Conservation (phyloP, 108 stramenopile genomes). For the Cyclostephanos invisitatus region DNA sequence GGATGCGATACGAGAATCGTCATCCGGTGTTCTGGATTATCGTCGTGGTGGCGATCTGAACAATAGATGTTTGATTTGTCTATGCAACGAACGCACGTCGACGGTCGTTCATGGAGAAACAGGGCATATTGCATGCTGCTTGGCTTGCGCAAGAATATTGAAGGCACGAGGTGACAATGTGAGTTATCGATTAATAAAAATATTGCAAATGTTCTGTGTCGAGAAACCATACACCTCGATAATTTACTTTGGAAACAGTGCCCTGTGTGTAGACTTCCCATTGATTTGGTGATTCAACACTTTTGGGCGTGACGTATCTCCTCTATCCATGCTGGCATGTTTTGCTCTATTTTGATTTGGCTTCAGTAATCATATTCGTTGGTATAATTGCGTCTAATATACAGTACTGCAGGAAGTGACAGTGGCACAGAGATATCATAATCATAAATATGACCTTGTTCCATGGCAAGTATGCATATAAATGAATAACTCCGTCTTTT, state of each 20-base stretch:
- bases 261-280: slow-evolving; percentile 73
- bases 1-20: slow-evolving; percentile 24
- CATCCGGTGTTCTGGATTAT: not conserved
- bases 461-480: too few relatives aligned
- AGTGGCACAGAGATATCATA: too few relatives aligned
- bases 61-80: slow-evolving; percentile 74
- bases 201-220: not conserved
- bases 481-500: too few relatives aligned
- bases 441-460: too few relatives aligned
- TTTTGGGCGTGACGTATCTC: slow-evolving; percentile 65
- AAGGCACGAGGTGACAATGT: slow-evolving; percentile 78
- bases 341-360: too few relatives aligned
- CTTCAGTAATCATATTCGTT: too few relatives aligned
- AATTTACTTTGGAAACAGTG: slow-evolving; percentile 30
- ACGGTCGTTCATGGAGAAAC: slow-evolving; percentile 93
- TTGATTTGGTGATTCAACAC: slow-evolving; percentile 81
- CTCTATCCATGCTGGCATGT: too few relatives aligned
- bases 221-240: too few relatives aligned
- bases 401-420: too few relatives aligned
- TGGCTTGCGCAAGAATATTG: slow-evolving; percentile 84
- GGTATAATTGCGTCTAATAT: too few relatives aligned
- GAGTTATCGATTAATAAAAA: not conserved
- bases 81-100: slow-evolving; percentile 74
- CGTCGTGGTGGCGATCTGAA: slow-evolving; percentile 10
- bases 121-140: slow-evolving; percentile 92